Evolutionary conservation across 2,329 filamentous ascomycete genomes (phyloP).

Genomic region (Xylariaceae sp.): DNA sequence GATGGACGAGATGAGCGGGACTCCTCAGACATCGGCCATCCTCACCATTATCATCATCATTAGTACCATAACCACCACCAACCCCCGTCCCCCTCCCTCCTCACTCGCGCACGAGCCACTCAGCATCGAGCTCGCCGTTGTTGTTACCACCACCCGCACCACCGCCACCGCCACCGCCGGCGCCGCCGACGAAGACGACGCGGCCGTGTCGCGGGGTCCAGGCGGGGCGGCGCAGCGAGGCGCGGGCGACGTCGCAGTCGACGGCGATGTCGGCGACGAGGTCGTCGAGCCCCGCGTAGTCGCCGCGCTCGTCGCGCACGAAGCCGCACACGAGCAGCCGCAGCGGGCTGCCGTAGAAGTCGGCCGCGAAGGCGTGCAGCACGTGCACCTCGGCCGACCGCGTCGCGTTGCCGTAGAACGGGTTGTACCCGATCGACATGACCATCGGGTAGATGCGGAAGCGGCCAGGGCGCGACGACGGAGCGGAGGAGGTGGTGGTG

Average conservation of each 20-base stretch:
- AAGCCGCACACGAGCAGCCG: constrained; percentile 77
- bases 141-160: too few relatives aligned
- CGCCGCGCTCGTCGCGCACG: constrained; percentile 77
- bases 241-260: constrained; percentile 76
- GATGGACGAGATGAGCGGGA: too few relatives aligned
- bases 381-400: constrained; percentile 87
- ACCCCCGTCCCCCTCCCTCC: constrained; percentile 3
- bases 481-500: constrained; percentile 14
- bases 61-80: too few relatives aligned
- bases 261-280: constrained; percentile 81
- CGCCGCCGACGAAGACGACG: constrained; percentile 28
- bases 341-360: constrained; percentile 82
- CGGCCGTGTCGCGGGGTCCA: constrained; percentile 45
- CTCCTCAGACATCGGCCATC: too few relatives aligned
- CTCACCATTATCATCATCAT: too few relatives aligned
- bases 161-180: too few relatives aligned
- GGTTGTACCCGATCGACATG: constrained; percentile 94
- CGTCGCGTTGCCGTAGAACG: constrained; percentile 88
- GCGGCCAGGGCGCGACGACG: constrained; percentile 16
- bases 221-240: constrained; percentile 59
- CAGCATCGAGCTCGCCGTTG: constrained; percentile 21
- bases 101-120: constrained; percentile 24
- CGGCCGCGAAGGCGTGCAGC: constrained; percentile 64
- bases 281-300: constrained; percentile 78
- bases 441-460: constrained; percentile 70